A percentile compares a stretch with the other conserved stretches of the same genome.
Conservation (phyloP, 768 basidiomycete species). For the Mycena floridula region DNA sequence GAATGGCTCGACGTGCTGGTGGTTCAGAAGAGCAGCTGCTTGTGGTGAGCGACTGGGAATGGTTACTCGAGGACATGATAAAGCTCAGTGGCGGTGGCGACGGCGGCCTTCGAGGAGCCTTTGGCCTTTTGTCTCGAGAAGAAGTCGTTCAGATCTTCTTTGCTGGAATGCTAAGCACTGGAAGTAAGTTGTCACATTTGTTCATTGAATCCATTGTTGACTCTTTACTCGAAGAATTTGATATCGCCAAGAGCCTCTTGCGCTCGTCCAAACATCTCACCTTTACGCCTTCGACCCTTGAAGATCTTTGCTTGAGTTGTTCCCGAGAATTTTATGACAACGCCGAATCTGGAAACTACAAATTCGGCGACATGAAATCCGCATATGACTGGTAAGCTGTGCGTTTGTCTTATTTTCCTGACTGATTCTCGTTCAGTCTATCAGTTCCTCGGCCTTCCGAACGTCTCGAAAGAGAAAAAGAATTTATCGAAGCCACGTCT, state of each 20-base stretch:
- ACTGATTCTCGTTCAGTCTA: slow-evolving; percentile 49
- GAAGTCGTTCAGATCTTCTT: slow-evolving; percentile 84
- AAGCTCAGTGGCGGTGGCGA: slow-evolving; percentile 67
- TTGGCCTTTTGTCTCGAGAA: slow-evolving; percentile 63
- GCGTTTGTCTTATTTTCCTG: slow-evolving; percentile 2
- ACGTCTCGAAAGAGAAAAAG: slow-evolving; percentile 61
- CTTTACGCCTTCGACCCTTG: slow-evolving; percentile 46
- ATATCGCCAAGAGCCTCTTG: slow-evolving; percentile 60
- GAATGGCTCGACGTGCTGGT: slow-evolving; percentile 72
- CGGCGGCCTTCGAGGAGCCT: slow-evolving; percentile 63
- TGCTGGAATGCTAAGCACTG: slow-evolving; percentile 77
- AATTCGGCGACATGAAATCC: slow-evolving; percentile 91
- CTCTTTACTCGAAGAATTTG: slow-evolving; percentile 44
- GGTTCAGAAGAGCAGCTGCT: slow-evolving; percentile 45
- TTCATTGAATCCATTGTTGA: slow-evolving; percentile 7
- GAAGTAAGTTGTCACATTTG: slow-evolving; percentile 55
- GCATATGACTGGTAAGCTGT: slow-evolving; percentile 85
- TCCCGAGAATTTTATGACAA: slow-evolving; percentile 95
- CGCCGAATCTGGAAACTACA: slow-evolving; percentile 86
- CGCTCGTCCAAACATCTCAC: slow-evolving; percentile 37
- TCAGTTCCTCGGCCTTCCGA: slow-evolving; percentile 65
- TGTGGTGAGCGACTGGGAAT: slow-evolving; percentile 76
- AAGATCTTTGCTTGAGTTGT: slow-evolving; percentile 74
- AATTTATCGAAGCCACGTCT: slow-evolving; percentile 97
- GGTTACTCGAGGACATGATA: slow-evolving; percentile 85